phyloP scores from a whole-genome alignment of 257 asterid genomes.

The Marsdenia floribunda region DNA sequence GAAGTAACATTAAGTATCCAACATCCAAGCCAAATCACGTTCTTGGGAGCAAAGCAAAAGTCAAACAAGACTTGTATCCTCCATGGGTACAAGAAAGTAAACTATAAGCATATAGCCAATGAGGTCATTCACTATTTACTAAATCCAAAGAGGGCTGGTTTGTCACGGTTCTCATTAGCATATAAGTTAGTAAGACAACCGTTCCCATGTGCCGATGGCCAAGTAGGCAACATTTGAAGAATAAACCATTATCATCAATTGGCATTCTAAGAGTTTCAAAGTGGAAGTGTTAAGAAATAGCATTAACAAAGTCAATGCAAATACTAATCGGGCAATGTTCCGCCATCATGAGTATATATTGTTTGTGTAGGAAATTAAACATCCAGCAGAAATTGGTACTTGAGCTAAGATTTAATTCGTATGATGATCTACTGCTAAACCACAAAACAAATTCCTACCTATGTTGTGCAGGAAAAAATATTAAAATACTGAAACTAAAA shows the following conservation, averaged over 20 bases:
- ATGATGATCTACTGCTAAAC: neutral
- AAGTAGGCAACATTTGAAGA: neutral
- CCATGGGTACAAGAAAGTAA: neutral
- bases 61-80: neutral
- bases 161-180: too few relatives aligned
- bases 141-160: neutral
- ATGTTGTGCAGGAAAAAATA: neutral
- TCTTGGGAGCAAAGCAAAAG: neutral
- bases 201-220: neutral
- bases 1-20: neutral
- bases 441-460: neutral
- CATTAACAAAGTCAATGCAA: neutral
- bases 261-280: neutral
- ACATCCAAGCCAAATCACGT: neutral
- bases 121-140: neutral
- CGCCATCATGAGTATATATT: neutral
- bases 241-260: neutral
- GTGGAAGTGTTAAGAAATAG: neutral
- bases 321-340: neutral
- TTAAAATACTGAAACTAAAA: too few relatives aligned
- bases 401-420: neutral
- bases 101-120: neutral
- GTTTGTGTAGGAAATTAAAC: neutral
- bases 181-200: neutral
- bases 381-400: neutral